These are phyloP conservation scores for Neurospora discreta DNA, from an alignment of 495 filamentous ascomycete genomes.

Conservation along the genomic window DNA sequence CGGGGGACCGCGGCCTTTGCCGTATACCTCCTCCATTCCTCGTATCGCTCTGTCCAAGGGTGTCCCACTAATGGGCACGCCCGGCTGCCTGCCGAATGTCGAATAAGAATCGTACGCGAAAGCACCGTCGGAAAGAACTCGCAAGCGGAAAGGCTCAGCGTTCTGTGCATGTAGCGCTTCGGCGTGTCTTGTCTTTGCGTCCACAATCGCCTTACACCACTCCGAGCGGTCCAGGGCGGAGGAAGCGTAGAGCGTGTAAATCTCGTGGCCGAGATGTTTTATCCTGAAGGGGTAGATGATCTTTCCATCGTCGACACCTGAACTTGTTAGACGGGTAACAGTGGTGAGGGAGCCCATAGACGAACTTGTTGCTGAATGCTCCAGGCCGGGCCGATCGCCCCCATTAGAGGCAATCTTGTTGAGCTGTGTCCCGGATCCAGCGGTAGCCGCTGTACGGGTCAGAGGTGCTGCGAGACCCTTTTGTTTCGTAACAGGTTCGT, in stretches of 20 bases:
- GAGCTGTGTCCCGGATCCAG: conserved; percentile 40
- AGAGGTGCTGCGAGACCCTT: conserved; percentile 66
- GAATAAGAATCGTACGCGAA: conserved; percentile 71
- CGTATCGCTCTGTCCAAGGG: conserved; percentile 83
- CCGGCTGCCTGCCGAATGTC: conserved; percentile 30
- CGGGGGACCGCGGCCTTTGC: conserved; percentile 51
- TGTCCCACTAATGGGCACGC: conserved; percentile 64
- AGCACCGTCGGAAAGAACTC: conserved; percentile 83
- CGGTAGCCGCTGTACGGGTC: conserved; percentile 34
- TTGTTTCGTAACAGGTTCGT: conserved; percentile 81
- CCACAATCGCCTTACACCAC: conserved; percentile 88
- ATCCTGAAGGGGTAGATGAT: conserved; percentile 90
- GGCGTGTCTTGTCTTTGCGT: conserved; percentile 89
- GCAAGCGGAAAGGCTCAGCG: conserved; percentile 87
- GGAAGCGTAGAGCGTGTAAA: conserved; percentile 79
- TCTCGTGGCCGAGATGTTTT: conserved; percentile 88
- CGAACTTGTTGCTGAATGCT: conserved; percentile 52
- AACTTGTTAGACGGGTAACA: conserved; percentile 37
- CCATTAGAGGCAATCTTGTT: conserved; percentile 38
- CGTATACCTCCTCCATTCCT: conserved; percentile 72
- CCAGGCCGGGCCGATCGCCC: conserved; percentile 45
- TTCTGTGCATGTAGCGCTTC: conserved; percentile 81
- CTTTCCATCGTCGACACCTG: conserved; percentile 50
- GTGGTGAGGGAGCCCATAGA: conserved; percentile 31
- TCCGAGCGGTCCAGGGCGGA: conserved; percentile 61